Conservation (phyloP, 768 basidiomycete genomes). For the Paxillus rubicundulus region DNA sequence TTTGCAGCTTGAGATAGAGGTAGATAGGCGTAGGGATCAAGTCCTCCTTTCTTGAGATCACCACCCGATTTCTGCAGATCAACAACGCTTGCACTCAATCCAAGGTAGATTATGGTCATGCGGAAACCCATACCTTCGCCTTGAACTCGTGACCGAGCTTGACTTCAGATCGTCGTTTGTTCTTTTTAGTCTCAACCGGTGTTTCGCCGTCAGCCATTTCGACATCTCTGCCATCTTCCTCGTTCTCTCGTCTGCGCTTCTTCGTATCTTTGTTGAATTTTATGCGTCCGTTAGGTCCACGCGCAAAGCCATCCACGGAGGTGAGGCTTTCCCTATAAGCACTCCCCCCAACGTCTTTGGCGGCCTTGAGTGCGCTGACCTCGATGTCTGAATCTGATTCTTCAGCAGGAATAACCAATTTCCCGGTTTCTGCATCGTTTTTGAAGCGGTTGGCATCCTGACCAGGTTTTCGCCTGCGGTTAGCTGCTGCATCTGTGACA, state of each 20-base stretch:
- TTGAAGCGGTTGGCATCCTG: conserved; percentile 87
- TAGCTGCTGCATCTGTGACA: conserved; percentile 40
- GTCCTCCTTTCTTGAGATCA: conserved; percentile 81
- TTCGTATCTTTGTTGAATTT: conserved; percentile 98
- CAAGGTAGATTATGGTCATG: not conserved
- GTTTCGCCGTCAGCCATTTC: conserved; percentile 75
- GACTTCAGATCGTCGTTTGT: conserved; percentile 50
- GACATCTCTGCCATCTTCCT: conserved; percentile 58
- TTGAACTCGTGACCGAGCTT: conserved; percentile 88
- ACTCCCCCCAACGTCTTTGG: conserved; percentile 59
- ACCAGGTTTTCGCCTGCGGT: conserved; percentile 71
- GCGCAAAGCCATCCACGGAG: conserved; percentile 86
- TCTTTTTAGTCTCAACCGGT: conserved; percentile 41
- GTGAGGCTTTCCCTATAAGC: conserved; percentile 84
- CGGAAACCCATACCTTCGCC: conserved; percentile 69
- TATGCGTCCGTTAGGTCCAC: conserved; percentile 78
- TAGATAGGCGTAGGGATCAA: conserved; percentile 93
- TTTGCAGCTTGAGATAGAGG: conserved; percentile 81
- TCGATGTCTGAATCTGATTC: conserved; percentile 47
- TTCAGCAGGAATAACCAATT: conserved; percentile 70
- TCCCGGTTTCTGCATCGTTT: conserved; percentile 78
- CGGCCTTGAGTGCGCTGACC: conserved; percentile 37
- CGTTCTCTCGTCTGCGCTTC: conserved; percentile 75
- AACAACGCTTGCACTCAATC: conserved; percentile 3
- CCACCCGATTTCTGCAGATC: conserved; percentile 82